phyloP scores from a whole-genome alignment of 2,329 filamentous ascomycete genomes.

The Cytospora piceae region DNA sequence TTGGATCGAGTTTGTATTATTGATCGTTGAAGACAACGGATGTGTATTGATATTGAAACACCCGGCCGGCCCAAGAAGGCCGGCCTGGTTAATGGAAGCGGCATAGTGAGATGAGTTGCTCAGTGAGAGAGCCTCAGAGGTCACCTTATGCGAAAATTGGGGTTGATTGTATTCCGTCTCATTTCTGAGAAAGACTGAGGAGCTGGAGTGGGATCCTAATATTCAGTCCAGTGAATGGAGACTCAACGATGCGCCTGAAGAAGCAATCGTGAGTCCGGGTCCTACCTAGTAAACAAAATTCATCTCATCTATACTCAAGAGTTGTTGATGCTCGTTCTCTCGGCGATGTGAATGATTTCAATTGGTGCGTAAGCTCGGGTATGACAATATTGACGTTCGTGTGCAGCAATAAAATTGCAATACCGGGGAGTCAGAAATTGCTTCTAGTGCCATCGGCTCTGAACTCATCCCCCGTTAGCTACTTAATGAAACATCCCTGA shows the following conservation, averaged over 20 bases:
- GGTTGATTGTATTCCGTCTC: slow-evolving; percentile 6
- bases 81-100: slow-evolving; percentile 7
- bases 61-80: neutral
- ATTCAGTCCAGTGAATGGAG: neutral
- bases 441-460: neutral
- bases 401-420: neutral
- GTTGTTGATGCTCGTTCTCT: neutral
- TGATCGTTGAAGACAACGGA: no score
- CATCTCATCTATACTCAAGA: no score
- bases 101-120: slow-evolving; percentile 12
- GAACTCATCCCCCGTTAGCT: neutral
- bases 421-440: neutral
- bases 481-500: neutral
- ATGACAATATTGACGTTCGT: neutral
- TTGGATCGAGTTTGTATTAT: slow-evolving; percentile 3
- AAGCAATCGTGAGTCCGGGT: neutral
- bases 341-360: neutral
- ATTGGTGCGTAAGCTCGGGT: neutral
- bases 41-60: neutral
- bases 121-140: slow-evolving; percentile 14
- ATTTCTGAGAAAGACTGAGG: neutral
- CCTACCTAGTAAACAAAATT: neutral
- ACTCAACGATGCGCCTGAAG: neutral
- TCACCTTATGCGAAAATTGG: slow-evolving; percentile 4
- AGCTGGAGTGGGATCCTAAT: neutral